phyloP scores from a whole-genome alignment of 2,329 filamentous ascomycete genomes.

The Aureobasidium leucospermi region DNA sequence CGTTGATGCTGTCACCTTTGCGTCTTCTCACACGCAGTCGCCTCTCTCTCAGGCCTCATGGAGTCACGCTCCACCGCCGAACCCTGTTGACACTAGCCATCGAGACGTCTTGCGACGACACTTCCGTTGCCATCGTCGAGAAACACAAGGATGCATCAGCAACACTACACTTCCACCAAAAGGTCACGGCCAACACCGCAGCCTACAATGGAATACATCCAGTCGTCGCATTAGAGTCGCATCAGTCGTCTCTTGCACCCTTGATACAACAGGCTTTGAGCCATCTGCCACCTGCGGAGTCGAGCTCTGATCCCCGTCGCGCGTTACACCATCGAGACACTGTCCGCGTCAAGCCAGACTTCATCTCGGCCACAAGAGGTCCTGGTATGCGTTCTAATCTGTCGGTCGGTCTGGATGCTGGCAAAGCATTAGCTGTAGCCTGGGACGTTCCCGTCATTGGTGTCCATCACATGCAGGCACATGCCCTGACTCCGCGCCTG shows the following conservation, averaged over 20 bases:
- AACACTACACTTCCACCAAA: conserved; percentile 62
- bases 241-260: conserved; percentile 61
- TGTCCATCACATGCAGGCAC: conserved; percentile 96
- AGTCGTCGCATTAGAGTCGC: conserved; percentile 63
- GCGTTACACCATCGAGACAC: not conserved
- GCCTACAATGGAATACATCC: conserved; percentile 74
- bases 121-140: conserved; percentile 75
- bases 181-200: conserved; percentile 72
- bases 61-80: not conserved
- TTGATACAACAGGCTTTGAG: conserved; percentile 60
- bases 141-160: conserved; percentile 24
- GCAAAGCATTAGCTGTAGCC: conserved; percentile 78
- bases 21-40: not conserved
- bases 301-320: not conserved
- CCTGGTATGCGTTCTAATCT: conserved; percentile 82
- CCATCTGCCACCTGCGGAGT: conserved; percentile 40
- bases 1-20: conserved; percentile 11
- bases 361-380: conserved; percentile 82
- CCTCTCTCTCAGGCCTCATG: not conserved
- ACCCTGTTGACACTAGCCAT: conserved; percentile 53
- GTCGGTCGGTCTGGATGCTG: conserved; percentile 68
- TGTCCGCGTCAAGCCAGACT: conserved; percentile 53
- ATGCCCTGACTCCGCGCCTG: conserved; percentile 80
- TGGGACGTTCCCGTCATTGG: conserved; percentile 78
- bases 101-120: conserved; percentile 88